Percentiles rank a stretch among this genome's conserved stretches.
Evolutionary conservation across 305 asterid genomes (phyloP).

Genomic region (Fraxinus xanthoxyloides): DNA sequence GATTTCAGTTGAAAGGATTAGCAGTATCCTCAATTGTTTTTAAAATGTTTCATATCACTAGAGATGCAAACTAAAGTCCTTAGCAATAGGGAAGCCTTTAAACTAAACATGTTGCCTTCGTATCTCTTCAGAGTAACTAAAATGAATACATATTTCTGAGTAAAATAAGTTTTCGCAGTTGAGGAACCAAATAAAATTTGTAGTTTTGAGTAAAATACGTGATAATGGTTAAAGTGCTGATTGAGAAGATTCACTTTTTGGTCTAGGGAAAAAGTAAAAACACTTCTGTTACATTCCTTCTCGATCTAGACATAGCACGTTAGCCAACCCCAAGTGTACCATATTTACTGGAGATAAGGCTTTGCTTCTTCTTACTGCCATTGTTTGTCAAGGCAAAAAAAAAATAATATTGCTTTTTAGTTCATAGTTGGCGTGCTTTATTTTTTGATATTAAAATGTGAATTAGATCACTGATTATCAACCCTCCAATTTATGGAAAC

Average conservation of each 20-base stretch:
- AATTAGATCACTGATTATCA: neutral
- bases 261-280: neutral
- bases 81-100: neutral
- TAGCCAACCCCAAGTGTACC: neutral
- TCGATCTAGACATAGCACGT: neutral
- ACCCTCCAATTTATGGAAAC: neutral
- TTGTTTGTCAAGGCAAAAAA: neutral
- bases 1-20: neutral
- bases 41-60: neutral
- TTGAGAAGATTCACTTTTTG: neutral
- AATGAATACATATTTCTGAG: neutral
- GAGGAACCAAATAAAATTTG: neutral
- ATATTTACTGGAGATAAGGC: neutral
- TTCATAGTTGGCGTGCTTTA: neutral
- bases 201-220: neutral
- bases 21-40: neutral
- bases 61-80: neutral
- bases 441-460: neutral
- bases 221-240: neutral
- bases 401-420: neutral
- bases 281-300: neutral
- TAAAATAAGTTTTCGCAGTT: neutral
- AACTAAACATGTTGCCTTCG: neutral
- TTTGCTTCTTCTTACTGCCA: neutral
- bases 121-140: neutral